A percentile compares a stretch with the other conserved stretches of the same genome.
These are phyloP conservation scores for Aureobasidium vineae DNA, from an alignment of 2,329 filamentous ascomycete genomes.

Conservation along the genomic window DNA sequence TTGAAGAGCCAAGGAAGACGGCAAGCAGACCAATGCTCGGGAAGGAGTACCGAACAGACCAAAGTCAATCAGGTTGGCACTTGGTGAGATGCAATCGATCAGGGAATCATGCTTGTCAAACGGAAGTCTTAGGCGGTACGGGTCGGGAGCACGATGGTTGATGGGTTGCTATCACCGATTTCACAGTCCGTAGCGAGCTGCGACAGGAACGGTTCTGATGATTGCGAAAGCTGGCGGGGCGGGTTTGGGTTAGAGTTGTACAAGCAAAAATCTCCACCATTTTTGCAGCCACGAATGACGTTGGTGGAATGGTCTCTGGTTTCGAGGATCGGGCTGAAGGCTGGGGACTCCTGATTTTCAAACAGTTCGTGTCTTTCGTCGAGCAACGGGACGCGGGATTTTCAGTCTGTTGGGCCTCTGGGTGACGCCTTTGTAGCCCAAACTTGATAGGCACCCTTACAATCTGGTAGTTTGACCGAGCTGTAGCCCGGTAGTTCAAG, in stretches of 20 bases:
- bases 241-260: conserved; percentile 11
- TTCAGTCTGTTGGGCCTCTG: not conserved
- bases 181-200: not conserved
- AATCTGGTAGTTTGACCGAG: conserved; percentile 25
- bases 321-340: conserved; percentile 19
- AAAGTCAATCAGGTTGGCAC: not conserved
- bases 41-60: not conserved
- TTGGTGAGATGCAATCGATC: conserved; percentile 12
- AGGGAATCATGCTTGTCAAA: not conserved
- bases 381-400: conserved; percentile 23
- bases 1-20: conserved; percentile 3
- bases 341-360: conserved; percentile 16
- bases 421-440: conserved; percentile 7
- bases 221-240: conserved; percentile 1
- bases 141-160: not conserved
- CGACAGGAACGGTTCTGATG: not conserved
- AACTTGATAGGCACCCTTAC: conserved; percentile 24
- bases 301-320: not conserved
- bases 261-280: conserved; percentile 23
- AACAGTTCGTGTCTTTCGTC: conserved; percentile 11
- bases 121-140: not conserved
- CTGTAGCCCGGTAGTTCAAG: conserved; percentile 8
- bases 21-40: conserved; percentile 2
- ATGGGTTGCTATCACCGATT: conserved; percentile 6
- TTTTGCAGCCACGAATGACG: conserved; percentile 19